These are phyloP conservation scores for Gypsophila paniculata DNA, from an alignment of 179 eudicot genomes.

Conservation along the genomic window DNA sequence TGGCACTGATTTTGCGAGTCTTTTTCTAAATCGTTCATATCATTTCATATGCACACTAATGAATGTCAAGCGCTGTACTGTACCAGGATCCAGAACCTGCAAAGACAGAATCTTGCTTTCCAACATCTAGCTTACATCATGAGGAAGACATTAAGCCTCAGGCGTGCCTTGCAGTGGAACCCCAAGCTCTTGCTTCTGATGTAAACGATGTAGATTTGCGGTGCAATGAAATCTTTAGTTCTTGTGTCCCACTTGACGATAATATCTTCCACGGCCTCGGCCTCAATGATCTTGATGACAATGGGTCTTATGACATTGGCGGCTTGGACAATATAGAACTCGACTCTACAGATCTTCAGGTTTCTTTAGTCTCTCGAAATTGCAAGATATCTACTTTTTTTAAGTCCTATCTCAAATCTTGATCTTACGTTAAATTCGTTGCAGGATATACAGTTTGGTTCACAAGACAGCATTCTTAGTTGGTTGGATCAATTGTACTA, in stretches of 20 bases:
- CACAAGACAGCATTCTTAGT: constrained; percentile 55
- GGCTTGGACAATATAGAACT: constrained; percentile 53
- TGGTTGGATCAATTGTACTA: constrained; percentile 41
- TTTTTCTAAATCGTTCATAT: background rate
- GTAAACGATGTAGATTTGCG: constrained; percentile 32
- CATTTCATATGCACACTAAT: constrained; percentile 7
- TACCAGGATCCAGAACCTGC: constrained; percentile 34
- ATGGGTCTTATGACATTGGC: constrained; percentile 26
- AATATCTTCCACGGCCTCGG: constrained; percentile 24
- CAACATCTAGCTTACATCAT: constrained; percentile 25
- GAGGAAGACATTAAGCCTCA: constrained; percentile 27
- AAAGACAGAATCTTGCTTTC: constrained; percentile 18
- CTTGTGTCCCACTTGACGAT: constrained; percentile 31
- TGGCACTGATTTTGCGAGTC: background rate
- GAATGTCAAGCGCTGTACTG: constrained; percentile 2
- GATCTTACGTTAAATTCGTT: background rate
- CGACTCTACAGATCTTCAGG: constrained; percentile 48
- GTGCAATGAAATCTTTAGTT: constrained; percentile 45
- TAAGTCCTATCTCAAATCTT: background rate
- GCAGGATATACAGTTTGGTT: constrained; percentile 60
- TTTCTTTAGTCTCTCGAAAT: constrained; percentile 20
- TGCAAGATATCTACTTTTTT: background rate
- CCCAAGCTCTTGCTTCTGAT: constrained; percentile 41
- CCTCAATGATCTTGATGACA: constrained; percentile 24
- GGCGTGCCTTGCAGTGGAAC: constrained; percentile 39